These are phyloP conservation scores for Cryptococcus depauperatus DNA, from an alignment of 1,284 basidiomycete species.

Conservation along the genomic window DNA sequence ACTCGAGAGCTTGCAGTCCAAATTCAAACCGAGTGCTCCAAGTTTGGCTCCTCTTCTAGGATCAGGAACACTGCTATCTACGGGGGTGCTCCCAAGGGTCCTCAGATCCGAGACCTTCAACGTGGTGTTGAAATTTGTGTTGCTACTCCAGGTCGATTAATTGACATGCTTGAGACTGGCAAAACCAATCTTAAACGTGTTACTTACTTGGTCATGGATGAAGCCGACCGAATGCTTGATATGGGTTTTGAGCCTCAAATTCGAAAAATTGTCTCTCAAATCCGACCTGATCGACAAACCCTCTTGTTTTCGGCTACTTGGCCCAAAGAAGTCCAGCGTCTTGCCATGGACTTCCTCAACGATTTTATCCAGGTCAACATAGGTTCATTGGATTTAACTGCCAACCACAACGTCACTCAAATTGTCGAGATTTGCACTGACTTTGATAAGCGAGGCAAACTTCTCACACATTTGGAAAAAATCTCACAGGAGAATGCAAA, in stretches of 20 bases:
- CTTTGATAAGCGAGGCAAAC: slow-evolving; percentile 92
- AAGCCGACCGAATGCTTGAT: slow-evolving; percentile 64
- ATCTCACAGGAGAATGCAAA: slow-evolving; percentile 96
- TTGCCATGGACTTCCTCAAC: slow-evolving; percentile 91
- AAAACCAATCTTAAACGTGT: slow-evolving; percentile 94
- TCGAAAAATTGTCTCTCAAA: slow-evolving; percentile 93
- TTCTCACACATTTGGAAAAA: slow-evolving; percentile 94
- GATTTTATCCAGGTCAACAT: slow-evolving; percentile 99
- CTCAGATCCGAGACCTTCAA: slow-evolving; percentile 93
- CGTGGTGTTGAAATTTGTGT: slow-evolving; percentile 96
- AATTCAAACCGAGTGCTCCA: slow-evolving; percentile 97
- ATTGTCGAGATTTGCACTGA: slow-evolving; percentile 95
- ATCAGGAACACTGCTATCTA: slow-evolving; percentile 98
- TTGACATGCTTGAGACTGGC: slow-evolving; percentile 92
- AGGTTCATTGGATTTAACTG: slow-evolving; percentile 94
- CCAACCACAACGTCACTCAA: slow-evolving; percentile 96
- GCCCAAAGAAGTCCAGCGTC: slow-evolving; percentile 98
- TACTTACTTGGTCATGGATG: slow-evolving; percentile 98
- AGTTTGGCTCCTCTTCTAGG: slow-evolving; percentile 93
- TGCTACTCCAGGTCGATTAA: slow-evolving; percentile 88
- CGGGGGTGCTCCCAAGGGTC: slow-evolving; percentile 96
- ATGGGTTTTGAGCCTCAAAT: slow-evolving; percentile 96
- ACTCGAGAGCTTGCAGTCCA: slow-evolving; percentile 98
- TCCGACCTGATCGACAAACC: slow-evolving; percentile 90
- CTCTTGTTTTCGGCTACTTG: slow-evolving; percentile 98